phyloP scores from a whole-genome alignment of 768 basidiomycete species.

The Grammothele lineata region DNA sequence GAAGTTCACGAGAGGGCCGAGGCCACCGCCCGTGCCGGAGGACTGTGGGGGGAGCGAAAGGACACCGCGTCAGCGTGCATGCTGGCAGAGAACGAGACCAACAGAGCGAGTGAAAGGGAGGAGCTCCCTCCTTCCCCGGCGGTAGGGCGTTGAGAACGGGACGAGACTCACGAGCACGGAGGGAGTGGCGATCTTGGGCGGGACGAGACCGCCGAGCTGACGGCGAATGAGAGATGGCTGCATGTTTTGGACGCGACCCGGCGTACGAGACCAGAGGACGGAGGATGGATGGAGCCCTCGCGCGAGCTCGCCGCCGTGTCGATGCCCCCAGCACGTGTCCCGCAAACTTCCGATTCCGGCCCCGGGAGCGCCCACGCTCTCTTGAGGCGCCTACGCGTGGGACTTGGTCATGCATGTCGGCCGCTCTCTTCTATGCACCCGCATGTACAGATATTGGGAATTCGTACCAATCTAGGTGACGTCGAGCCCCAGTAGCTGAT shows the following conservation, averaged over 20 bases:
- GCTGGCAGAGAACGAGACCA: too few species aligned
- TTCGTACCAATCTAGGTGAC: too few species aligned
- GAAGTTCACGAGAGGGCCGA: conserved; percentile 85
- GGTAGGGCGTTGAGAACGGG: background rate
- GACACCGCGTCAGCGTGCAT: background rate
- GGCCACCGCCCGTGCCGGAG: conserved; percentile 75
- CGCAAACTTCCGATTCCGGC: background rate
- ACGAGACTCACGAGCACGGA: conserved; percentile 67
- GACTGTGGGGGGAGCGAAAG: conserved; percentile 42
- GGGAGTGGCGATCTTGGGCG: conserved; percentile 94
- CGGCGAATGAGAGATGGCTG: conserved; percentile 81
- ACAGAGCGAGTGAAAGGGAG: too few species aligned
- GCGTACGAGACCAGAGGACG: background rate
- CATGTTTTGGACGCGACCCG: conserved; percentile 45
- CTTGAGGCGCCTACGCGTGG: too few species aligned
- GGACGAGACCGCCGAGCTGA: conserved; percentile 79
- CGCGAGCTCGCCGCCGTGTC: conserved; percentile 4
- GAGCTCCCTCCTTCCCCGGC: too few species aligned
- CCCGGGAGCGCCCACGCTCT: too few species aligned
- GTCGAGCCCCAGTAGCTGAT: too few species aligned
- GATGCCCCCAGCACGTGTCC: background rate
- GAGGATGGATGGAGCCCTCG: background rate
- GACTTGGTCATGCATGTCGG: too few species aligned
- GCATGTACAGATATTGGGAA: too few species aligned
- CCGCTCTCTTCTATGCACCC: too few species aligned